Percentiles rank a stretch among this genome's conserved stretches.
phyloP scores from a whole-genome alignment of 345 rosid genomes.

The Corchorus olitorius region DNA sequence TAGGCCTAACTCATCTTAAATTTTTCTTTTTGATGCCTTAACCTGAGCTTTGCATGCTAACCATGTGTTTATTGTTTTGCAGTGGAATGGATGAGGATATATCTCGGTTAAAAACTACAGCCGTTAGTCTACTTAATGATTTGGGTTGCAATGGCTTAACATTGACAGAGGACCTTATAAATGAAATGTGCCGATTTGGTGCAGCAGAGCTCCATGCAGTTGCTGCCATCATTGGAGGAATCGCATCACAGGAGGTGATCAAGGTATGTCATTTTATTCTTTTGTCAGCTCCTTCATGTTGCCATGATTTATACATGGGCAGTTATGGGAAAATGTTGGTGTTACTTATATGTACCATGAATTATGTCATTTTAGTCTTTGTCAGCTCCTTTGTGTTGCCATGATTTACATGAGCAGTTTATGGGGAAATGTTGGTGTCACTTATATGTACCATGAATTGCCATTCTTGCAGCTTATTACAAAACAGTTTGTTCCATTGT shows the following conservation, averaged over 20 bases:
- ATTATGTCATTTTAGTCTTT: background rate
- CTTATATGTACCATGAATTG: background rate
- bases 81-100: constrained; percentile 93
- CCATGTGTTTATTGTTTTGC: constrained; percentile 4
- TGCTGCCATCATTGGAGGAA: constrained; percentile 90
- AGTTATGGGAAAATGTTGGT: background rate
- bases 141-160: constrained; percentile 83
- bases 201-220: constrained; percentile 97
- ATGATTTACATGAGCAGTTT: no score
- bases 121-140: constrained; percentile 66
- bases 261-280: constrained; percentile 50
- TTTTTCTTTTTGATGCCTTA: background rate
- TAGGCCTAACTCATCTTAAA: constrained; percentile 29
- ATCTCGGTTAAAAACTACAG: constrained; percentile 73
- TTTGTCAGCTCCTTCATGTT: constrained; percentile 5
- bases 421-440: background rate
- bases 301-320: background rate
- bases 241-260: constrained; percentile 93
- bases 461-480: constrained; percentile 70
- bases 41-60: constrained; percentile 6
- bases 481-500: constrained; percentile 87
- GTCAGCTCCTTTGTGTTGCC: no score
- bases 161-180: constrained; percentile 86
- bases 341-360: background rate
- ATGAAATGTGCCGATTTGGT: constrained; percentile 94